A percentile compares a stretch with the other conserved stretches of the same genome.
Conservation (phyloP, 768 basidiomycete genomes). For the Agaricus bisporus region DNA sequence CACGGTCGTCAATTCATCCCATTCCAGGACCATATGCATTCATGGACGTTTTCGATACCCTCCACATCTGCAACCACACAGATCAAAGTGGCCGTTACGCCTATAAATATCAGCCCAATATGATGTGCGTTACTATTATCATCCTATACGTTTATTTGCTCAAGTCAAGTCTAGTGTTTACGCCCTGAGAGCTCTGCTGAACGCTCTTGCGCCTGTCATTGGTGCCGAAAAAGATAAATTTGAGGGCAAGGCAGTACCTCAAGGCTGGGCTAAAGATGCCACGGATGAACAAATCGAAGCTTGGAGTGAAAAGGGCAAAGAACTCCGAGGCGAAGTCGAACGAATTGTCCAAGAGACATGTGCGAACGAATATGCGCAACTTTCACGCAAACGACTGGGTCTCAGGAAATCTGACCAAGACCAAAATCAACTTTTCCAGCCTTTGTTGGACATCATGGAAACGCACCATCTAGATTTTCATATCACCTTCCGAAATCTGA, state of each 20-base stretch:
- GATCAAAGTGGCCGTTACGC: constrained; percentile 76
- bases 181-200: constrained; percentile 73
- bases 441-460: constrained; percentile 72
- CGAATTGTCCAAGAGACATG: constrained; percentile 51
- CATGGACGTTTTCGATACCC: constrained; percentile 86
- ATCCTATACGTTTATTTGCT: background rate
- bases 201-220: constrained; percentile 77
- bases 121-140: constrained; percentile 50
- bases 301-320: constrained; percentile 56
- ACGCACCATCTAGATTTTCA: constrained; percentile 82
- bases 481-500: constrained; percentile 71
- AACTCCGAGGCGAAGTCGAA: constrained; percentile 58
- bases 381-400: constrained; percentile 81
- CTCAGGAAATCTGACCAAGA: constrained; percentile 58
- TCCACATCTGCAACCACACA: constrained; percentile 89
- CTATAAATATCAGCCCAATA: constrained; percentile 71
- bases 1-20: background rate
- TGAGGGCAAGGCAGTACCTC: constrained; percentile 41
- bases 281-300: constrained; percentile 47
- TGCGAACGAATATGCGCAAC: constrained; percentile 53
- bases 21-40: constrained; percentile 79
- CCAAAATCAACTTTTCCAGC: constrained; percentile 51
- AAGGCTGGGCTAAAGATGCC: constrained; percentile 59
- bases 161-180: constrained; percentile 44
- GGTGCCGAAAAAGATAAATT: constrained; percentile 63